A percentile compares a stretch with the other conserved stretches of the same genome.
Conservation (phyloP, 2,329 filamentous ascomycete genomes). For the Hypomyces rosellus region DNA sequence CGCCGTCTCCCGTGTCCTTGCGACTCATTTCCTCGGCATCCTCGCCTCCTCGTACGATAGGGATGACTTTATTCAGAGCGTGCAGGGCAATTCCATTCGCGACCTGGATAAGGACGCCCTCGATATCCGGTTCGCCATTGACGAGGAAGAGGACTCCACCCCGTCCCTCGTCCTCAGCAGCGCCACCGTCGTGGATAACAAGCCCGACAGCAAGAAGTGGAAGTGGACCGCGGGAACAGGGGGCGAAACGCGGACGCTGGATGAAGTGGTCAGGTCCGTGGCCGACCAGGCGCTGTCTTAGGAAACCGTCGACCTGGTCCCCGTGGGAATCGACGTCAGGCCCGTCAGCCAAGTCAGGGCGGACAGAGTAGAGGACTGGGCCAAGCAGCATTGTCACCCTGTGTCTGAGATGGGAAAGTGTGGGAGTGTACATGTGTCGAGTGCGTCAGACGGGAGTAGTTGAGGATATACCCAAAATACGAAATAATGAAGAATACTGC, state of each 20-base stretch:
- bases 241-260: slow-evolving; percentile 15
- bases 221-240: slow-evolving; percentile 20
- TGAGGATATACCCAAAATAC: background rate
- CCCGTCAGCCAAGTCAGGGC: background rate
- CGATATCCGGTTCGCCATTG: slow-evolving; percentile 28
- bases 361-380: background rate
- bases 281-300: slow-evolving; percentile 16
- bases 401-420: too few relatives aligned
- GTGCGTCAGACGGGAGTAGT: background rate
- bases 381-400: too few relatives aligned
- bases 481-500: background rate
- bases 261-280: slow-evolving; percentile 18
- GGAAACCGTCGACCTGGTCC: background rate
- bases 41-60: slow-evolving; percentile 9
- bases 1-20: slow-evolving; percentile 35
- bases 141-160: slow-evolving; percentile 13
- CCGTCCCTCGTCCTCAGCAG: slow-evolving; percentile 19
- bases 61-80: slow-evolving; percentile 22
- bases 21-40: slow-evolving; percentile 27
- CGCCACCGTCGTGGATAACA: slow-evolving; percentile 14
- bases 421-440: too few relatives aligned
- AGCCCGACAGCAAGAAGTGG: slow-evolving; percentile 20
- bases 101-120: slow-evolving; percentile 21
- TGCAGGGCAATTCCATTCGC: slow-evolving; percentile 28
- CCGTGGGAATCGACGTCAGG: background rate